Evolutionary conservation across 1,284 basidiomycete genomes (phyloP), one percentile per base, ranked within the genome.

Genomic region (Heterobasidion occidentale): DNA sequence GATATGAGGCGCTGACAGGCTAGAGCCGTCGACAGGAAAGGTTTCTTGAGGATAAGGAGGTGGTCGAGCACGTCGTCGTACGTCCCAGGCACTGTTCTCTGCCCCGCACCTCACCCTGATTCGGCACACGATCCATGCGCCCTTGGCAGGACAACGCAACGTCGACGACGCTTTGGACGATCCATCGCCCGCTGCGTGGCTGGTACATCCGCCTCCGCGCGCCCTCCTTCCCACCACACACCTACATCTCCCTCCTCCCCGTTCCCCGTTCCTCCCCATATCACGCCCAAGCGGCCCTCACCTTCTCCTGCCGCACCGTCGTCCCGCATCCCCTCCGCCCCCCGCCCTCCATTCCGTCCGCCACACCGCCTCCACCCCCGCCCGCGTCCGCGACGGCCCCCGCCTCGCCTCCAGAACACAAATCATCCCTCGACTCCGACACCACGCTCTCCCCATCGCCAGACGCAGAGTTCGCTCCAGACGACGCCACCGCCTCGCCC

Each of bases 181-280:
- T 90, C 33, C 88, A 90, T 64, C 79, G 83, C 8, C 88, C 88
- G 2, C 79, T 82, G 60, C 79, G 85, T 38, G 88, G 88, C 27
- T 91, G 88, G 88, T 90, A 90, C 67, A 82, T 91, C 59, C 84
- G 84, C 51, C 71, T 91, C 19, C 78, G 84, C 19, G 73, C 86
- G 1, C 87, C 88, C 0, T 65, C 73, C 7, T 88, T 87, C 59
- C 83, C 84, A 1, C 78, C 79, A 15, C 81, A 80, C 5, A 74
- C 80, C 15, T 86, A 78, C 64, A 88, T 90, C 45, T 76, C 84
- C 1, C 70, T 90, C 17, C 70, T 75, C 7, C 84, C 88, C 7
- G 71, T 87, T 0, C 74, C 83, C 0, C 69, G 71, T 36, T 71
- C 72, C 12, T 81, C 82, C 0, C 78, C 79, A 0, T 77, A 83